Base-by-base conservation (phyloP, 345 rosid genomes). In the Boechera divaricarpa region DNA sequence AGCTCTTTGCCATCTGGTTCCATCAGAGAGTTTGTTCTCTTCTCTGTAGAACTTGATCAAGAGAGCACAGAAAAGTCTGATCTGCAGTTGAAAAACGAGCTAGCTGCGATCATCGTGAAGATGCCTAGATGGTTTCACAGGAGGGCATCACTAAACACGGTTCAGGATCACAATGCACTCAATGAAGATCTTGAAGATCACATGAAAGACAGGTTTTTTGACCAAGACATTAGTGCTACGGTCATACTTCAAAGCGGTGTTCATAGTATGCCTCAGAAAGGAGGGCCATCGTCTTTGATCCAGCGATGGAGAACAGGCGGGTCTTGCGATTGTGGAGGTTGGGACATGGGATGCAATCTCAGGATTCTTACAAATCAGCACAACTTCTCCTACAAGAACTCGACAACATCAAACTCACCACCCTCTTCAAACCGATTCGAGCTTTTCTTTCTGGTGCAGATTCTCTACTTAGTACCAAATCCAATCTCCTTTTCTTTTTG, bases 271-370 rank as follows among this genome's bases (percentile, higher is more conserved):
- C 97, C 97, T 39, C 87, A 85, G 72, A 88, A 85, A 64, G 97
- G 97, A 61, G 95, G 88, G 28, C 98, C 97, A 35, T 90, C 96
- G 11, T 92, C 97, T 4, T 68, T 94, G 84, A 85, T 92, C 59
- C 91, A 94, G 59, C 87, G 97, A 2, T 94, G 97, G 98, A 88
- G 80, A 77, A 85, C 97, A 57, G 97, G 97, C 66, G 98, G 98
- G 29, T 85, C 93, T 64, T 94, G 98, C 77, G 98, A 94, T 60
- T 94, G 98, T 74, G 98, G 97, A 72, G 98, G 97, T 68, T 94
- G 98, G 98, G 98, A 94, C 72, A 79, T 90, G 82, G 95, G 95
- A 24, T 94, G 97, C 80, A 81, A 88, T 53, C 92, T 92, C 35
- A 84, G 77, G 79, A 77, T 92, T 76, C 88, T 91, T 49, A 78